Percentiles rank a stretch among this genome's conserved stretches.
Conservation (phyloP, 192 early-diverging fungal species). For the Podila epigama region DNA sequence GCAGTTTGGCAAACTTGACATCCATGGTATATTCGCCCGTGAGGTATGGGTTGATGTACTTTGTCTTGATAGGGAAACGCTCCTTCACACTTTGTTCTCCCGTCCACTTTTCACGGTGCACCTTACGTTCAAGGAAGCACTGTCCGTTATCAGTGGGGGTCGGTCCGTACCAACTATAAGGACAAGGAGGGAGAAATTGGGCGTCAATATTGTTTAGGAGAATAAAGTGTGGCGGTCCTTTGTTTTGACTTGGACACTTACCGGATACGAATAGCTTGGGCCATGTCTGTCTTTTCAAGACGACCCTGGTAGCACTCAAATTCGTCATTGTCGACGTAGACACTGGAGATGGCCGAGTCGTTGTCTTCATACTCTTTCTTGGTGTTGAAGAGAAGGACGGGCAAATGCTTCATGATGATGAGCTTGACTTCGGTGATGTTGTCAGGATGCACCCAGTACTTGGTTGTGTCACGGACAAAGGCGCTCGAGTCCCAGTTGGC, state of each 20-base stretch:
- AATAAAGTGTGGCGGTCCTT: neutral
- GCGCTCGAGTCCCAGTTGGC: constrained; percentile 44
- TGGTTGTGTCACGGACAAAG: constrained; percentile 76
- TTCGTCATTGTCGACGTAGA: constrained; percentile 92
- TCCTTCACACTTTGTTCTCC: constrained; percentile 90
- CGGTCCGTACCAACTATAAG: constrained; percentile 83
- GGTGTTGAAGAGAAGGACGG: constrained; percentile 88
- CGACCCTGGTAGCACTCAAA: constrained; percentile 92
- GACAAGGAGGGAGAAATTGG: neutral
- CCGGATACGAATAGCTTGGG: constrained; percentile 89
- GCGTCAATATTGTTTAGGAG: neutral
- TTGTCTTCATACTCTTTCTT: constrained; percentile 61
- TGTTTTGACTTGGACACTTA: constrained; percentile 1
- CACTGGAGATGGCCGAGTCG: constrained; percentile 90
- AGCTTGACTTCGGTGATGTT: constrained; percentile 95
- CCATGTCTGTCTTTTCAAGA: constrained; percentile 86
- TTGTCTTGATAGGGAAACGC: constrained; percentile 93
- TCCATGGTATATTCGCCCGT: constrained; percentile 78
- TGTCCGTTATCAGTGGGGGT: constrained; percentile 68
- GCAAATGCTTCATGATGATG: constrained; percentile 88
- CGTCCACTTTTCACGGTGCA: constrained; percentile 46
- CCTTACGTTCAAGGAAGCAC: constrained; percentile 79
- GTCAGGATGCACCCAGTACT: constrained; percentile 97
- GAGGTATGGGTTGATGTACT: constrained; percentile 87
- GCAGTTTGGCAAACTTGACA: constrained; percentile 80